Percentiles rank a stretch among this genome's conserved stretches.
phyloP scores from a whole-genome alignment of 192 early-diverging fungal genomes.

The Podila minutissima region DNA sequence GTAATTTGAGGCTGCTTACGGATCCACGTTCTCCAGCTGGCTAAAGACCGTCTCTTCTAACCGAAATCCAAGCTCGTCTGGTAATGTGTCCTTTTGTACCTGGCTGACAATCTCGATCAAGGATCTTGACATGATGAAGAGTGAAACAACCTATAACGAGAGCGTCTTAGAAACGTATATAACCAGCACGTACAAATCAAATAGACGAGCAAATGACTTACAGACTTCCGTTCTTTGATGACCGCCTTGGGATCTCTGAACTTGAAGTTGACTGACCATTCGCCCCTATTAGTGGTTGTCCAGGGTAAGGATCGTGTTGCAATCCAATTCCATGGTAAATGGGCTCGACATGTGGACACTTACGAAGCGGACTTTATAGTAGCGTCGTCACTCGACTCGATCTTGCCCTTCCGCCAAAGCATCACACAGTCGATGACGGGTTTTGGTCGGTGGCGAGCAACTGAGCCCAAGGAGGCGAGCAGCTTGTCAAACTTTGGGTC shows the following conservation, averaged over 20 bases:
- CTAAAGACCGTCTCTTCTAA: slow-evolving; percentile 95
- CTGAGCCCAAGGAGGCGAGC: slow-evolving; percentile 77
- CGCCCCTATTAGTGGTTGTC: slow-evolving; percentile 16
- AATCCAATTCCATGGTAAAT: background rate
- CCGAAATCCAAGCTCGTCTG: slow-evolving; percentile 84
- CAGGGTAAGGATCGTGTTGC: background rate
- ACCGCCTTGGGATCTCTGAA: slow-evolving; percentile 39
- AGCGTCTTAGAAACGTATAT: too few relatives aligned
- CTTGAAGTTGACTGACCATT: slow-evolving; percentile 43
- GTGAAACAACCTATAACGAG: slow-evolving; percentile 63
- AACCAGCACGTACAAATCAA: background rate
- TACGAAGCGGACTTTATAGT: slow-evolving; percentile 43
- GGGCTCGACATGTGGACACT: slow-evolving; percentile 1
- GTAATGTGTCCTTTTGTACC: slow-evolving; percentile 75
- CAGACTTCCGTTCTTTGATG: slow-evolving; percentile 44
- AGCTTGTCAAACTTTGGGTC: slow-evolving; percentile 88
- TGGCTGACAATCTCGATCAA: slow-evolving; percentile 86
- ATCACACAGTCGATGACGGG: slow-evolving; percentile 84
- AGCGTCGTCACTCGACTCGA: slow-evolving; percentile 59
- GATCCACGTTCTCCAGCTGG: slow-evolving; percentile 87
- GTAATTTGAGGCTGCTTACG: slow-evolving; percentile 62
- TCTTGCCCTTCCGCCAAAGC: slow-evolving; percentile 78
- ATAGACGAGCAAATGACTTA: background rate
- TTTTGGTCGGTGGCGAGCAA: slow-evolving; percentile 87
- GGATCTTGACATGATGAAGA: slow-evolving; percentile 90